phyloP scores from a whole-genome alignment of 2,329 filamentous ascomycete species.

The Cytospora leucostoma region DNA sequence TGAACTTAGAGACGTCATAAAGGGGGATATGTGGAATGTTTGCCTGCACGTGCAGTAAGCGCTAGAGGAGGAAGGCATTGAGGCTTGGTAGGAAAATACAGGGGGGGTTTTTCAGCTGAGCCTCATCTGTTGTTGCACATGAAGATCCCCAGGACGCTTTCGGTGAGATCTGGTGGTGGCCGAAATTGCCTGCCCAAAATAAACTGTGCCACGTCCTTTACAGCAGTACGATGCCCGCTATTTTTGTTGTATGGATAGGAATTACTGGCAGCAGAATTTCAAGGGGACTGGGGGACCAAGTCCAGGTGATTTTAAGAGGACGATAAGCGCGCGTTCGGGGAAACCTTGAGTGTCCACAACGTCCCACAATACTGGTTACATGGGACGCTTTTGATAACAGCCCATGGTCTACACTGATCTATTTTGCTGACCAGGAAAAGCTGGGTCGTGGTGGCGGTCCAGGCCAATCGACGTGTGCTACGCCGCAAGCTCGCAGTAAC shows the following conservation, averaged over 20 bases:
- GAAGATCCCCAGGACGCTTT: conserved; percentile 8
- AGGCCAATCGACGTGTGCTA: conserved; percentile 7
- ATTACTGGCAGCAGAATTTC: neutral
- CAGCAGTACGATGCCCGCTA: neutral
- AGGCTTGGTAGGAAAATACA: conserved; percentile 21
- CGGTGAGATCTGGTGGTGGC: conserved; percentile 7
- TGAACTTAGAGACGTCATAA: conserved; percentile 13
- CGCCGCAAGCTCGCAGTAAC: conserved; percentile 2
- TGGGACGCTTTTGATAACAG: neutral
- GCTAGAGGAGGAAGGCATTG: conserved; percentile 17
- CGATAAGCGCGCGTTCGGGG: conserved; percentile 1
- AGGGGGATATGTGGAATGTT: conserved; percentile 5
- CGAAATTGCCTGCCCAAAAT: neutral
- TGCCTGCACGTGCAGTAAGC: conserved; percentile 24
- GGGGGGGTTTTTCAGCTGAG: conserved; percentile 26
- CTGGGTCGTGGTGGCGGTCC: conserved; percentile 2
- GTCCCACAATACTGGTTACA: neutral
- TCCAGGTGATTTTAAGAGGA: too few relatives aligned
- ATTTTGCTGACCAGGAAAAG: neutral
- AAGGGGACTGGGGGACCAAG: neutral
- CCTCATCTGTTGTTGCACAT: conserved; percentile 20
- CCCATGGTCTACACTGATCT: neutral
- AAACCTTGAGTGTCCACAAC: neutral
- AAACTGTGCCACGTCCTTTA: neutral
- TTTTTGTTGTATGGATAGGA: neutral